phyloP scores from a whole-genome alignment of 768 basidiomycete genomes.

The Leccinum disarticulatum region DNA sequence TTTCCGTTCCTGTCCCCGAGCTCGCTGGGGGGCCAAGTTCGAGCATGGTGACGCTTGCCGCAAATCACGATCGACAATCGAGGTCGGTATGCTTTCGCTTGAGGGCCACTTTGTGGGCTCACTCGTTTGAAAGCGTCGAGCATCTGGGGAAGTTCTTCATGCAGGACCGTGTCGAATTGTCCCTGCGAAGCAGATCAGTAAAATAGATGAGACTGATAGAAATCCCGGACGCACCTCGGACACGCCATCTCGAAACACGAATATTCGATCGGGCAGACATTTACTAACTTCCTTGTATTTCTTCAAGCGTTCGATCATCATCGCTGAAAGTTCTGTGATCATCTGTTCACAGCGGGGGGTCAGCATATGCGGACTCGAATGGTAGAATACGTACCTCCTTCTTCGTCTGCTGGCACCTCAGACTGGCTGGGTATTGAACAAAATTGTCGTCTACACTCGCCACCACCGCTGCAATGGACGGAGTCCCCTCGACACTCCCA shows the following conservation, averaged over 20 bases:
- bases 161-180: constrained; percentile 64
- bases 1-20: constrained; percentile 69
- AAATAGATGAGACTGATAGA: not conserved
- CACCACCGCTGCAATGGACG: constrained; percentile 82
- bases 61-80: constrained; percentile 73
- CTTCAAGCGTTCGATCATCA: constrained; percentile 71
- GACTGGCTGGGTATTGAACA: constrained; percentile 75
- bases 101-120: constrained; percentile 42
- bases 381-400: constrained; percentile 22
- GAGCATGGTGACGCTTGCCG: constrained; percentile 64
- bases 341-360: constrained; percentile 46
- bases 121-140: constrained; percentile 52
- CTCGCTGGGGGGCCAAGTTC: constrained; percentile 56
- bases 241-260: constrained; percentile 80
- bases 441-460: constrained; percentile 70
- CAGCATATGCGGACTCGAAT: not conserved
- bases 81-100: constrained; percentile 54
- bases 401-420: constrained; percentile 56
- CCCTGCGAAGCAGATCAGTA: constrained; percentile 44
- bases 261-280: constrained; percentile 61
- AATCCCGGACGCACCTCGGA: constrained; percentile 55
- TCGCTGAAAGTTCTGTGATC: constrained; percentile 60
- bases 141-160: constrained; percentile 62
- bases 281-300: constrained; percentile 56
- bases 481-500: constrained; percentile 64